Conservation (phyloP, 768 basidiomycete species). For the Coprinopsis strossmayeri region DNA sequence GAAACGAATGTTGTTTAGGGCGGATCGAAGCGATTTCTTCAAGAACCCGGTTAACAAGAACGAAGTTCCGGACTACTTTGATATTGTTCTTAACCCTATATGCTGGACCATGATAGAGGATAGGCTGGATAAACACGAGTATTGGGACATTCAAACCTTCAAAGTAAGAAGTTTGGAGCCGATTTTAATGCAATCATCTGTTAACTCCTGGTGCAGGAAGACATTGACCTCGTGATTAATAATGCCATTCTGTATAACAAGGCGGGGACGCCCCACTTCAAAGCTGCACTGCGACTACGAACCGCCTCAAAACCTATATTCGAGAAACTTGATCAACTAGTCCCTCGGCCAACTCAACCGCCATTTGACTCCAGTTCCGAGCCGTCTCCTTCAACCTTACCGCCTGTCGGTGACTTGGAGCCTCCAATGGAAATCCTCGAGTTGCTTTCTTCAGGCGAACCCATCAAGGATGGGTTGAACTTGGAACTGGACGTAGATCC, state of each 20-base stretch:
- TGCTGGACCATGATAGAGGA: constrained; percentile 76
- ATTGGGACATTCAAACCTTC: constrained; percentile 72
- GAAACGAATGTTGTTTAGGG: constrained; percentile 32
- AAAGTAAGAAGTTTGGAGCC: constrained; percentile 35
- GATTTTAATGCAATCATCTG: background rate
- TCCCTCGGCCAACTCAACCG: background rate
- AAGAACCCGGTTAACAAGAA: constrained; percentile 72
- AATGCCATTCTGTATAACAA: constrained; percentile 90
- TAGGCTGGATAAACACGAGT: constrained; percentile 79
- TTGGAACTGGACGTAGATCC: constrained; percentile 53
- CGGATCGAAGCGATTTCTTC: constrained; percentile 73
- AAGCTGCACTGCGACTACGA: constrained; percentile 60
- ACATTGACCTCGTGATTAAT: constrained; percentile 74
- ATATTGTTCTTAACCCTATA: constrained; percentile 83
- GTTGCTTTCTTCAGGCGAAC: constrained; percentile 46
- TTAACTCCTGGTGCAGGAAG: constrained; percentile 39
- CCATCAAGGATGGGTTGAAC: constrained; percentile 46
- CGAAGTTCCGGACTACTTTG: constrained; percentile 88
- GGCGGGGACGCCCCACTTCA: constrained; percentile 62
- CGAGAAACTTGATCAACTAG: constrained; percentile 30
- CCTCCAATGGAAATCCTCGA: constrained; percentile 52
- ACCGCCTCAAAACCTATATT: constrained; percentile 32
- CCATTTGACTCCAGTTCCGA: background rate
- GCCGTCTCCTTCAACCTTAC: background rate
- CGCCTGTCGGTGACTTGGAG: constrained; percentile 67